phyloP scores from a whole-genome alignment of 139 green algal genomes.

The Trebouxia sp. region DNA sequence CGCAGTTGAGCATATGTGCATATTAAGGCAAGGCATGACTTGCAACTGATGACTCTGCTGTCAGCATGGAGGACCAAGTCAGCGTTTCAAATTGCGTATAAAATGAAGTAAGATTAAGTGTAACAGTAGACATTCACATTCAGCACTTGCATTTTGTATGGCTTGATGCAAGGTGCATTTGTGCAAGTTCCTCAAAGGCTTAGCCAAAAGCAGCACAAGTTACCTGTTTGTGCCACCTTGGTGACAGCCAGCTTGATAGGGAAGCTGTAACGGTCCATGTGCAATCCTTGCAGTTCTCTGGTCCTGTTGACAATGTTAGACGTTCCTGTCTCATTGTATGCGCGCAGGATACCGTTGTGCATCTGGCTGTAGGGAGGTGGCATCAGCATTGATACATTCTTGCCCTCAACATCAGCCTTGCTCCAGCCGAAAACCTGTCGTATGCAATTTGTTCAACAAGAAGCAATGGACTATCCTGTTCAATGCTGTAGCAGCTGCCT shows the following conservation, averaged over 20 bases:
- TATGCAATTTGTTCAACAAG: not conserved
- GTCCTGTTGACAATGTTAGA: constrained; percentile 22
- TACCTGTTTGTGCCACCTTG: constrained; percentile 21
- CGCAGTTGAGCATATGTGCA: not conserved
- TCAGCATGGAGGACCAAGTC: too few relatives aligned
- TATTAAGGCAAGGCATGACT: not conserved
- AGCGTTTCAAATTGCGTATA: too few relatives aligned
- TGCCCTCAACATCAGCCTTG: constrained; percentile 25
- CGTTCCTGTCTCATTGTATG: not conserved
- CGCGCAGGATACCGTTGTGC: constrained; percentile 13
- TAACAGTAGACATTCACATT: not conserved
- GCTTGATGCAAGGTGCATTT: not conserved
- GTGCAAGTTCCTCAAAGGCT: not conserved
- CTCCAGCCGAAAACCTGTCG: constrained; percentile 23
- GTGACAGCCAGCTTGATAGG: constrained; percentile 25
- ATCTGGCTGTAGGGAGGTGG: constrained; percentile 13
- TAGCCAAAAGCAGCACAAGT: not conserved
- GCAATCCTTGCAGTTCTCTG: constrained; percentile 21
- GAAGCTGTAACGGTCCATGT: constrained; percentile 25
- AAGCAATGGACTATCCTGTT: too few relatives aligned
- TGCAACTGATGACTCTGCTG: not conserved
- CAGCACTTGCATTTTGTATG: not conserved
- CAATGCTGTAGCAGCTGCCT: too few relatives aligned
- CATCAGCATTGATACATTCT: constrained; percentile 27
- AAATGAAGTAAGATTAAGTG: too few relatives aligned